Base-by-base conservation (phyloP, 2,329 filamentous ascomycete genomes). In the Cercospora berteroae region DNA sequence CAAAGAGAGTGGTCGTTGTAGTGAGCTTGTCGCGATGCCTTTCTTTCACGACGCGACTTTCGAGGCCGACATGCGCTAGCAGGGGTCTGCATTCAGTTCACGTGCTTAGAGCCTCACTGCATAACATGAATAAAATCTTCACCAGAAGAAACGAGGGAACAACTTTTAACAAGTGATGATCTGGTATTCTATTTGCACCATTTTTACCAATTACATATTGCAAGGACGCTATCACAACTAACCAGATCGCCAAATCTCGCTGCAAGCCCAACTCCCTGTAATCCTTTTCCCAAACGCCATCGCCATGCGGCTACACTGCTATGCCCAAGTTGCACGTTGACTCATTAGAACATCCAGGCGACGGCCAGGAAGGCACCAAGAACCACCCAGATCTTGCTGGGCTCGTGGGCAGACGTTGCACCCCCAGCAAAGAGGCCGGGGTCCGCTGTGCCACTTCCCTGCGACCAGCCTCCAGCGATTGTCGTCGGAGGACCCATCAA, bases 31-130 rank as follows among this genome's bases (percentile, higher is more conserved):
- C 23, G 16, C 27, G 55, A 33, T 31, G 29, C 16, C 55, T 33
- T 58, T 58, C 55, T 58, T 58, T 58, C 27, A 58, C 27, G 18
- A 58, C 55, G 55, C 55, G 55, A 58, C 55, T 58, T 58, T 58
- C 55, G 55, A 58, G 55, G 55, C 6, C 55, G 55, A 58, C 16
- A 36, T 27, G 20, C 55, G 55, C 55, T 36, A 58, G 55, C 55
- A 36, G 27, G 31, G 55, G 27, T 36, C 55, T n/a, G 27, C 55
- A 18, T 18, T 36, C 18, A 58, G 55, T 36, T 52, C 48, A 52
- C 48, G 23, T 52, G 48, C 48, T 4, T 13, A 27, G 12, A 52
- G 20, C 48, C 36, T 52, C 48, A 52, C 9, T 13, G 20, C 48
- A 20, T 9, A 13, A 13, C 20, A 52, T 20, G 20, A 50, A 50